These are phyloP conservation scores for Mycena amicta DNA, from an alignment of 768 basidiomycete species.

Conservation along the genomic window DNA sequence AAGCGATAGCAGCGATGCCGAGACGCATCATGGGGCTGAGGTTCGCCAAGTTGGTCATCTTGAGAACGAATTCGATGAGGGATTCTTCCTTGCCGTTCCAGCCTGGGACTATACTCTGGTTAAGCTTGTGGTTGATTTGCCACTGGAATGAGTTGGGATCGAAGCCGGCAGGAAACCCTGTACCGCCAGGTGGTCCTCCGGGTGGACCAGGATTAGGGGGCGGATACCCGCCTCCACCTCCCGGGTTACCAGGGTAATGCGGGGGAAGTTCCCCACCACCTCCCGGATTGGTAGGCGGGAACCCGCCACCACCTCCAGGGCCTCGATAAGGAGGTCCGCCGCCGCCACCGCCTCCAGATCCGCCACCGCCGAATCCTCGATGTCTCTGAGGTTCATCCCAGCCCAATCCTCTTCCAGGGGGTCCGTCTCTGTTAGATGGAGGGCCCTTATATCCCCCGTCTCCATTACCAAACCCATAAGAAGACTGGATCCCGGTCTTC, in stretches of 20 bases:
- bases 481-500: too few species aligned
- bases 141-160: too few species aligned
- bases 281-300: background rate
- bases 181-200: background rate
- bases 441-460: background rate
- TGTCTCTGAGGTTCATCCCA: too few species aligned
- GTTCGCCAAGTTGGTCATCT: background rate
- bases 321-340: background rate
- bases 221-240: background rate
- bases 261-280: too few species aligned
- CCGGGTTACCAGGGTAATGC: background rate
- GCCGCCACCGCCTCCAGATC: background rate
- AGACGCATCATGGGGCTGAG: background rate
- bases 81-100: conserved; percentile 6
- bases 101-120: conserved; percentile 1
- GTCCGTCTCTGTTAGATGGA: too few species aligned
- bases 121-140: conserved; percentile 2
- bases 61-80: background rate
- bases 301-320: background rate
- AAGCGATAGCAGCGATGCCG: conserved; percentile 3
- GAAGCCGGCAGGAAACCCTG: background rate
- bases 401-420: too few species aligned
- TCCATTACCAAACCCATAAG: background rate
- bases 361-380: too few species aligned
- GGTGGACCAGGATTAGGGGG: background rate